Evolutionary conservation across 306 rosid species (phyloP), one percentile per base, ranked within the genome.

Genomic region (Castanea sativa): DNA sequence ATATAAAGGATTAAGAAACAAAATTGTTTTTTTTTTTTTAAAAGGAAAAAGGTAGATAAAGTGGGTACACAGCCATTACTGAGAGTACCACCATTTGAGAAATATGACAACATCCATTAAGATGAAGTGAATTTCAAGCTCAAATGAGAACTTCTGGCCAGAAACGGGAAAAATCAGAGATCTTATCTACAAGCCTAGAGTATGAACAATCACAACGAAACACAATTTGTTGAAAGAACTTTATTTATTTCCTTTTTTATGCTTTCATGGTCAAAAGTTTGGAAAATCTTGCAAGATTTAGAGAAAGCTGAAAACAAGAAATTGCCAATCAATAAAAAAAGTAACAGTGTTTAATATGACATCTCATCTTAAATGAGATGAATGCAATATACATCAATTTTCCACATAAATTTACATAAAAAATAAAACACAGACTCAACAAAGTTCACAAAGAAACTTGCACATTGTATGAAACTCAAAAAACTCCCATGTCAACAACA

Each of bases 171-270:
- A 14, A 64, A 30, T 1, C 5, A 29, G 14, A 18, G 45, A 32
- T 32, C 21, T 2, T 65, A 65, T 4, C 71, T 32, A 56, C 60
- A 72, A 25, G 79, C 55, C 35, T 23, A 73, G 61, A 83, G 73
- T 72, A 75, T 43, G 64, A 71, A 38, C 23, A 63, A 32, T 69
- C 69, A 29, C 30, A 71, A 35, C 41, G 15, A 76, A 52, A 55
- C 55, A 49, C 57, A 29, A 56, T 56, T 32, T 25, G 32, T 73
- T 63, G 71, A 73, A 45, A 77, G 57, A 25, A 75, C 69, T 51
- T 11, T 32, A 27, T 32, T 20, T 75, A 23, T 41, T 33, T 59
- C 56, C 60, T 38, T 18, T 64, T 4, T 20, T 71, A 43, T 55
- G 52, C 32, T 61, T 55, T 67, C 74, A 76, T 20, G 53, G 60